Percentiles rank a stretch among this genome's conserved stretches.
Evolutionary conservation across 1,139 yeast species (phyloP).

Genomic region (Yamadazyma atmosphaerica): DNA sequence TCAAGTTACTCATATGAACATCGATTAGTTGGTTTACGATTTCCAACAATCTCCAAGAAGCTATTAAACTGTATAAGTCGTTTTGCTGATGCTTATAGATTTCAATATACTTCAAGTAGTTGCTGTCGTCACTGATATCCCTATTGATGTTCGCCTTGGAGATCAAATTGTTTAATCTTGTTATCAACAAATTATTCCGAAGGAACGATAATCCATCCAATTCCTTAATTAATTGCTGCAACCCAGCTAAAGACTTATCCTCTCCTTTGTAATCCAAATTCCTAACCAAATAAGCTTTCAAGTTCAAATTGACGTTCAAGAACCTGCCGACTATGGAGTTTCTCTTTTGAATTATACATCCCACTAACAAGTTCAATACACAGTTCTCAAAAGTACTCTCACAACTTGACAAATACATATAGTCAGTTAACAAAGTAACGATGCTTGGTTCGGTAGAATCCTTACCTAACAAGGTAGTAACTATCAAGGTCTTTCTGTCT

Average conservation of each 20-base stretch:
- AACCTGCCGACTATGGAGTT: slow-evolving; percentile 22
- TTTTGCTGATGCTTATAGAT: slow-evolving; percentile 20
- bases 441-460: slow-evolving; percentile 13
- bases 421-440: slow-evolving; percentile 25
- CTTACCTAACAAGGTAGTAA: slow-evolving; percentile 25
- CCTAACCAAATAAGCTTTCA: slow-evolving; percentile 28
- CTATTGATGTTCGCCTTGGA: slow-evolving; percentile 22
- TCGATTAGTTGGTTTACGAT: slow-evolving; percentile 34
- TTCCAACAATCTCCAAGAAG: slow-evolving; percentile 42
- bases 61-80: slow-evolving; percentile 29
- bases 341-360: slow-evolving; percentile 25
- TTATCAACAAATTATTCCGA: slow-evolving; percentile 26
- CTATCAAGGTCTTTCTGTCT: slow-evolving; percentile 19
- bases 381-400: slow-evolving; percentile 41
- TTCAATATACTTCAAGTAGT: slow-evolving; percentile 34
- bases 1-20: slow-evolving; percentile 23
- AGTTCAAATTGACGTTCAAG: slow-evolving; percentile 25
- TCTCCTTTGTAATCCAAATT: slow-evolving; percentile 35
- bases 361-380: slow-evolving; percentile 33
- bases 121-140: slow-evolving; percentile 28
- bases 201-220: slow-evolving; percentile 37
- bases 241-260: slow-evolving; percentile 20
- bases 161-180: slow-evolving; percentile 31
- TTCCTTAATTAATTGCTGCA: slow-evolving; percentile 29
- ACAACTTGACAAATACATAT: slow-evolving; percentile 29